These are phyloP conservation scores for Sparassis latifolia DNA, from an alignment of 1,284 basidiomycete species.

Conservation along the genomic window DNA sequence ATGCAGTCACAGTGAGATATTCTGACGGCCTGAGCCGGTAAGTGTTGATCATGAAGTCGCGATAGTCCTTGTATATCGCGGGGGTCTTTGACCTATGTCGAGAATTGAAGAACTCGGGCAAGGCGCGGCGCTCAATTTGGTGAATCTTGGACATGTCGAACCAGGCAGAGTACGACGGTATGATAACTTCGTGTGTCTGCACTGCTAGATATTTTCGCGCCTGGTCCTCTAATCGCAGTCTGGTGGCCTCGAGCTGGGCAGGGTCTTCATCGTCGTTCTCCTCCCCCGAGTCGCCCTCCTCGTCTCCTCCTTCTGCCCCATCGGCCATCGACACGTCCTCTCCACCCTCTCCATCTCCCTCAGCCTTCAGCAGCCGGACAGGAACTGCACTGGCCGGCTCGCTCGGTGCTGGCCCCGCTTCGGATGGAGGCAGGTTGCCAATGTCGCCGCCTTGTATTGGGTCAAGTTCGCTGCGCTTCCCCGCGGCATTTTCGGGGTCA, in stretches of 20 bases:
- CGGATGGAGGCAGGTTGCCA: slow-evolving; percentile 57
- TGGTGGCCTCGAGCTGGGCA: slow-evolving; percentile 73
- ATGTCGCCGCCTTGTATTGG: slow-evolving; percentile 66
- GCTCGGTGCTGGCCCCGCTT: slow-evolving; percentile 29
- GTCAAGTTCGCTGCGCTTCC: slow-evolving; percentile 73
- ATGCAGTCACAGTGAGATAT: slow-evolving; percentile 97
- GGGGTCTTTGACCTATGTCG: slow-evolving; percentile 95
- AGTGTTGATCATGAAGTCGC: slow-evolving; percentile 99
- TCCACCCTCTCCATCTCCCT: slow-evolving; percentile 61
- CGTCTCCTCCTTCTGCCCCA: slow-evolving; percentile 59
- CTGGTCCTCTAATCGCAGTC: slow-evolving; percentile 75
- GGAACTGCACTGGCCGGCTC: slow-evolving; percentile 44
- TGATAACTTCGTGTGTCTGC: slow-evolving; percentile 95
- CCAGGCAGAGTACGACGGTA: slow-evolving; percentile 97
- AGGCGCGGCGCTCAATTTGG: slow-evolving; percentile 84
- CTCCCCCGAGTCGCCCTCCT: slow-evolving; percentile 63
- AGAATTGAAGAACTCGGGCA: slow-evolving; percentile 99
- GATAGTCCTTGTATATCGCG: slow-evolving; percentile 97
- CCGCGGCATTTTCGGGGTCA: slow-evolving; percentile 67
- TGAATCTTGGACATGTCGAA: slow-evolving; percentile 95
- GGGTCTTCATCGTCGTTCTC: slow-evolving; percentile 77
- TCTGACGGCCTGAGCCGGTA: slow-evolving; percentile 93
- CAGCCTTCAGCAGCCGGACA: slow-evolving; percentile 48
- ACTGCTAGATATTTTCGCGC: slow-evolving; percentile 92
- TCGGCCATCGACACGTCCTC: slow-evolving; percentile 73